These are phyloP conservation scores for Coniochaeta hoffmannii DNA, from an alignment of 2,329 filamentous ascomycete species.

Conservation along the genomic window DNA sequence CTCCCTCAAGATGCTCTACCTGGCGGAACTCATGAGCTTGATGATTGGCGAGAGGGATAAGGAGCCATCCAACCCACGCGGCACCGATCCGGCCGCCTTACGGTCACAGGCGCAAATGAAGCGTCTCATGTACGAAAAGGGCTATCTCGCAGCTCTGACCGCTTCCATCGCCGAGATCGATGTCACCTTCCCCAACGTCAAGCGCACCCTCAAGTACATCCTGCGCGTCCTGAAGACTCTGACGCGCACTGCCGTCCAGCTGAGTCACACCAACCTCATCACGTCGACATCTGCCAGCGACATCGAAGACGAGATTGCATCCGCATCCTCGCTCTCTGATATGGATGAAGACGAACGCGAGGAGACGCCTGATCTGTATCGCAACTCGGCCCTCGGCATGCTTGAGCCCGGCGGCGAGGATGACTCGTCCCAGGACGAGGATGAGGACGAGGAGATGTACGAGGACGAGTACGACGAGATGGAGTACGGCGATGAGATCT, in stretches of 20 bases:
- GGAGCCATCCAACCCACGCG: slow-evolving; percentile 34
- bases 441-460: slow-evolving; percentile 80
- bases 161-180: slow-evolving; percentile 92
- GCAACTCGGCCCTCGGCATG: slow-evolving; percentile 93
- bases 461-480: slow-evolving; percentile 89
- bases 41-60: slow-evolving; percentile 80
- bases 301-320: slow-evolving; percentile 82
- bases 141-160: slow-evolving; percentile 82
- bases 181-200: slow-evolving; percentile 86
- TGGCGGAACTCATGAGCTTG: slow-evolving; percentile 86
- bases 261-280: slow-evolving; percentile 77
- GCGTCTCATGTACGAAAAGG: slow-evolving; percentile 97
- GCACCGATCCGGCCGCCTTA: slow-evolving; percentile 24
- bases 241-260: slow-evolving; percentile 75
- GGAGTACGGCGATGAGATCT: slow-evolving; percentile 77
- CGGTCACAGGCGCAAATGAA: slow-evolving; percentile 76
- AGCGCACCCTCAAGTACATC: slow-evolving; percentile 94
- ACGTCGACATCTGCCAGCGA: slow-evolving; percentile 58
- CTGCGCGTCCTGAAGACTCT: slow-evolving; percentile 81
- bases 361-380: slow-evolving; percentile 94
- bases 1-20: slow-evolving; percentile 78
- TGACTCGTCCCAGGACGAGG: slow-evolving; percentile 69
- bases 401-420: slow-evolving; percentile 77
- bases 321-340: slow-evolving; percentile 82
- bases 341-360: slow-evolving; percentile 72